Evolutionary conservation across 345 rosid genomes (phyloP), one percentile per base, ranked within the genome.

Genomic region (Gossypium bickii): DNA sequence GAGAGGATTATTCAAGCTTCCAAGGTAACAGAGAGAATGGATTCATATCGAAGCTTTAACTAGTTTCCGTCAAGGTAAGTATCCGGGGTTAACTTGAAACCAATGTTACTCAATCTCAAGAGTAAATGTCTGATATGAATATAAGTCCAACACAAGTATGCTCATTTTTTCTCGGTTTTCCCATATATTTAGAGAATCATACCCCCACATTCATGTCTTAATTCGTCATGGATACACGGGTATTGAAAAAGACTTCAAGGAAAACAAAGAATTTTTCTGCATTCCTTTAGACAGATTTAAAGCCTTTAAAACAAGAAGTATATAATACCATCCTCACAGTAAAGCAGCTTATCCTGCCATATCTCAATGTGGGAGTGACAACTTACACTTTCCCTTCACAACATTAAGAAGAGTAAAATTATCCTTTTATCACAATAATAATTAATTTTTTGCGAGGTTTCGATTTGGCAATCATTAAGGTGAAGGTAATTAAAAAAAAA

Each of bases 401-500:
- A 7, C 43, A 52, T 34, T 55, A 43, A 57, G 44, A 72, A 16
- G 44, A 4, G 12, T 20, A 18, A 38, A 70, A 12, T 18, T 34
- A 38, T 15, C 24, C 27, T 53, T 55, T 38, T 41, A 20, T n/a
- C 34, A 55, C 38, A n/a, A 38, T 12, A 47, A 47, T 44, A 9
- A 57, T n/a, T 9, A 3, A 44, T 22, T 43, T 56, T 60, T 8
- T 22, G 41, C 3, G 4, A 60, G 45, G 25, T 27, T 68, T 27
- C 24, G 16, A 57, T 11, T 9, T 41, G 75, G 45, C 16, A 4
- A 58, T 72, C 34, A 56, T 41, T 57, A 38, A 57, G 41, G 9
- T 22, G 38, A 41, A 57, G 52, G 71, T 20, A 15, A 64, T 41
- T 4, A 67, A 44, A 49, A 71, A 67, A 49, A 49, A 71, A 77